Evolutionary conservation across 2,329 filamentous ascomycete species (phyloP).

Genomic region (Sporothrix curviconia): DNA sequence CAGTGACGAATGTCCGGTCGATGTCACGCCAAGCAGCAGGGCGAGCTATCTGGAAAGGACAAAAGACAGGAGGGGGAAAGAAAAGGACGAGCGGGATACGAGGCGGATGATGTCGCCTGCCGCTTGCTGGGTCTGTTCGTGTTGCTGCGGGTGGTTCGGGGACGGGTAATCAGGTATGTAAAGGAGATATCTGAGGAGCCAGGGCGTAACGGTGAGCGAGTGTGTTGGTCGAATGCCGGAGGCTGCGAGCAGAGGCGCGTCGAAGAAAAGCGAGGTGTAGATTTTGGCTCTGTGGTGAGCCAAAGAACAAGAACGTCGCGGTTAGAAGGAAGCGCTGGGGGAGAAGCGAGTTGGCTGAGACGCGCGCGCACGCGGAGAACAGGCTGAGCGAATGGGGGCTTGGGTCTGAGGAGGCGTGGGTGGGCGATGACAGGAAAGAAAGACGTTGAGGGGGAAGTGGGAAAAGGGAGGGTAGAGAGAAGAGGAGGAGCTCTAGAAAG

Average conservation of each 20-base stretch:
- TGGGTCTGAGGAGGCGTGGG: too few species aligned
- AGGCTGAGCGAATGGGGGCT: too few species aligned
- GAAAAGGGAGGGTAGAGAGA: not conserved
- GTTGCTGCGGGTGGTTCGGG: not conserved
- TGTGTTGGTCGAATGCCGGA: not conserved
- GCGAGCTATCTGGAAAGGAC: not conserved
- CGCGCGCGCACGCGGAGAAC: too few species aligned
- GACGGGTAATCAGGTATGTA: not conserved
- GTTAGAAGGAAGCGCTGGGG: too few species aligned
- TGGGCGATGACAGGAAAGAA: not conserved
- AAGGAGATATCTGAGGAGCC: not conserved
- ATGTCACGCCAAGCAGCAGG: not conserved
- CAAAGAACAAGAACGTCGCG: too few species aligned
- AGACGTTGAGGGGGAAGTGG: not conserved
- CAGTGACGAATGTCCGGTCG: not conserved
- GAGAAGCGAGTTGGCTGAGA: too few species aligned
- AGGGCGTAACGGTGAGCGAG: not conserved
- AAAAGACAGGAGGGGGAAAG: not conserved
- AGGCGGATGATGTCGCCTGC: constrained; percentile 8
- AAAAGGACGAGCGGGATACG: not conserved
- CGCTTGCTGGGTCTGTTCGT: not conserved
- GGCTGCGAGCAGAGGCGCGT: not conserved
- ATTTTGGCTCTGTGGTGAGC: too few species aligned
- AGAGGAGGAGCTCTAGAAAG: not conserved
- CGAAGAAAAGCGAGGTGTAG: too few species aligned